These are phyloP conservation scores for Sarcodon aspratus DNA, from an alignment of 768 basidiomycete genomes.

Conservation along the genomic window DNA sequence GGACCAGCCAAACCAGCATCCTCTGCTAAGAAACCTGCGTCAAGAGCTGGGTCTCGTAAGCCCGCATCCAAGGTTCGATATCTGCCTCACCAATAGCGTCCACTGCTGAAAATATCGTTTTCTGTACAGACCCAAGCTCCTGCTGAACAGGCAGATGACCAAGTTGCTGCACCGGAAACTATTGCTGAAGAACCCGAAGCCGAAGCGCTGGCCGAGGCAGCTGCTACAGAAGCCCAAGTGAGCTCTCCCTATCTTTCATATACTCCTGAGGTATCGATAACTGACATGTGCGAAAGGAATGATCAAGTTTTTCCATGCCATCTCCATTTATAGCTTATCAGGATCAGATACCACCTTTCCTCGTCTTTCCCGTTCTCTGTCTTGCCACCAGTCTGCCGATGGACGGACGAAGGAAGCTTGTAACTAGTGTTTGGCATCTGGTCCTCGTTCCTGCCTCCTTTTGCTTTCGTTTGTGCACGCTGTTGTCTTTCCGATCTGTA, in stretches of 20 bases:
- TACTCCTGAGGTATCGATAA: no score
- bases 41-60: slow-evolving; percentile 49
- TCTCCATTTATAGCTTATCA: no score
- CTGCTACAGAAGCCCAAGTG: background rate
- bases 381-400: no score
- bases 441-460: no score
- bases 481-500: background rate
- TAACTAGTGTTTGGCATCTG: no score
- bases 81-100: slow-evolving; percentile 1
- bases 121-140: slow-evolving; percentile 20
- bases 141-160: slow-evolving; percentile 20
- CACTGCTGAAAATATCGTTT: slow-evolving; percentile 1
- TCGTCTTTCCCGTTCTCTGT: no score
- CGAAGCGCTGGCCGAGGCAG: slow-evolving; percentile 18
- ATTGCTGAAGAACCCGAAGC: slow-evolving; percentile 43
- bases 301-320: no score
- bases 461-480: background rate
- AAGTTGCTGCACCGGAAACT: slow-evolving; percentile 28
- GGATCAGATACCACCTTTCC: no score
- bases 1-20: slow-evolving; percentile 25
- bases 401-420: no score
- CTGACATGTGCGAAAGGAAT: no score
- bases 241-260: no score
- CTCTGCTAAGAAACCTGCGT: slow-evolving; percentile 39
- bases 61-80: slow-evolving; percentile 45